These are phyloP conservation scores for Ustulina deusta DNA, from an alignment of 2,329 filamentous ascomycete genomes.

Conservation along the genomic window DNA sequence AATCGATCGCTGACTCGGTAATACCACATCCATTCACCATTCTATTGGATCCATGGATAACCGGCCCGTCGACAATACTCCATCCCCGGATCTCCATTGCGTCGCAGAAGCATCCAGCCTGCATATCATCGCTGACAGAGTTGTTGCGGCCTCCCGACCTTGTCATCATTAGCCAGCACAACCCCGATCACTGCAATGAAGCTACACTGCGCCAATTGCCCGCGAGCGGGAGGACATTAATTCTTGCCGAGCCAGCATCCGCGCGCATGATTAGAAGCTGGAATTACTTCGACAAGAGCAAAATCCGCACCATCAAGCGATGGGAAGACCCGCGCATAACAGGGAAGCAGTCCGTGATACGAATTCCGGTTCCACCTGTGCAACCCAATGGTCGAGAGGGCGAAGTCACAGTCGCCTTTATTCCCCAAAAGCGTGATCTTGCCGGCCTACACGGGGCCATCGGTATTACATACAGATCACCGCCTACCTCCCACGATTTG, in stretches of 20 bases:
- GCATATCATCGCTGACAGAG: constrained; percentile 64
- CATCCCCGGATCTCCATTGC: constrained; percentile 72
- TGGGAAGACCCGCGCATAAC: constrained; percentile 59
- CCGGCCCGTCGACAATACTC: constrained; percentile 69
- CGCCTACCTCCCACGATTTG: constrained; percentile 52
- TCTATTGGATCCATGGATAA: constrained; percentile 78
- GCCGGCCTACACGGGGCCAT: constrained; percentile 74
- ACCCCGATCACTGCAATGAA: constrained; percentile 77
- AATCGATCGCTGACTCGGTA: constrained; percentile 50
- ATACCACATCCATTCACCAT: constrained; percentile 70
- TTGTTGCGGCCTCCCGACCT: constrained; percentile 59
- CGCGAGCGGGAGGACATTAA: constrained; percentile 65
- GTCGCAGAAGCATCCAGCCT: constrained; percentile 65
- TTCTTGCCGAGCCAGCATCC: constrained; percentile 73
- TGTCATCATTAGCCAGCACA: constrained; percentile 60
- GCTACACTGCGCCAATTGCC: constrained; percentile 74
- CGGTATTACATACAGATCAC: constrained; percentile 77
- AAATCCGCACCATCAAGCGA: constrained; percentile 58
- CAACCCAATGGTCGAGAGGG: constrained; percentile 66
- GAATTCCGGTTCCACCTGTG: constrained; percentile 66
- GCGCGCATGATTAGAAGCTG: constrained; percentile 74
- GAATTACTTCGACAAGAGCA: constrained; percentile 72
- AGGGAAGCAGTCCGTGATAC: constrained; percentile 52
- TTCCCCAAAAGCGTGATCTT: constrained; percentile 70
- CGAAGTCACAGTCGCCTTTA: constrained; percentile 77